Conservation (phyloP, 108 stramenopile species). For the Conticribra weissflogii region DNA sequence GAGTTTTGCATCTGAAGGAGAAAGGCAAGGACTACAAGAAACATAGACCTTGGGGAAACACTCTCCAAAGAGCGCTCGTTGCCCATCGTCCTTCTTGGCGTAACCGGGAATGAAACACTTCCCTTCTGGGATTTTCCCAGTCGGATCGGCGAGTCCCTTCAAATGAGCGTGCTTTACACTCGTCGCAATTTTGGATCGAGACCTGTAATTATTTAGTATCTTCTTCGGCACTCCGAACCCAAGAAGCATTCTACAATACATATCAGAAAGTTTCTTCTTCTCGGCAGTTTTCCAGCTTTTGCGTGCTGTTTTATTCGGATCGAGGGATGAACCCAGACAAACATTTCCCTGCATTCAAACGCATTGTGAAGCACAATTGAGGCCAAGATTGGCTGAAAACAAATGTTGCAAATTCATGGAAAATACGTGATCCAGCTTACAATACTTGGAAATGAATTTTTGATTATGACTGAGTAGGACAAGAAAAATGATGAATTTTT, state of each 20-base stretch:
- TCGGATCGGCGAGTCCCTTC: constrained; percentile 36
- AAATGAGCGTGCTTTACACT: constrained; percentile 24
- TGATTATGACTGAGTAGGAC: not conserved
- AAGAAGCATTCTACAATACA: constrained; percentile 19
- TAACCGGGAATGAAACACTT: constrained; percentile 30
- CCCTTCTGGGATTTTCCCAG: constrained; percentile 29
- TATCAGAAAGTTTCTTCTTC: constrained; percentile 19
- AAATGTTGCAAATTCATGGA: constrained; percentile 1
- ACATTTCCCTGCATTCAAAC: constrained; percentile 4
- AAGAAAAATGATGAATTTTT: too few relatives aligned
- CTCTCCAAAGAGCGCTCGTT: constrained; percentile 20
- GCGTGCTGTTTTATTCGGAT: constrained; percentile 20
- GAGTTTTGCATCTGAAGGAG: constrained; percentile 38
- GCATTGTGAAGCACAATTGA: not conserved
- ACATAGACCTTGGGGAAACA: constrained; percentile 4
- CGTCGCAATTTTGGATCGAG: not conserved
- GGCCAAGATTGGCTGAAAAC: not conserved
- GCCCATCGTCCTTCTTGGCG: not conserved
- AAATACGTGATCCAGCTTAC: too few relatives aligned
- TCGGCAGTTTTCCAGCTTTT: not conserved
- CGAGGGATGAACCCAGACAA: constrained; percentile 20
- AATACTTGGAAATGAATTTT: not conserved
- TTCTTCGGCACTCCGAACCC: constrained; percentile 13
- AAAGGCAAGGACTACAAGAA: constrained; percentile 31
- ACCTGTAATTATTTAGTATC: not conserved